Percentiles rank a stretch among this genome's conserved stretches.
These are phyloP conservation scores for Allantophomopsis cytisporea DNA, from an alignment of 2,329 filamentous ascomycete species.

Conservation along the genomic window DNA sequence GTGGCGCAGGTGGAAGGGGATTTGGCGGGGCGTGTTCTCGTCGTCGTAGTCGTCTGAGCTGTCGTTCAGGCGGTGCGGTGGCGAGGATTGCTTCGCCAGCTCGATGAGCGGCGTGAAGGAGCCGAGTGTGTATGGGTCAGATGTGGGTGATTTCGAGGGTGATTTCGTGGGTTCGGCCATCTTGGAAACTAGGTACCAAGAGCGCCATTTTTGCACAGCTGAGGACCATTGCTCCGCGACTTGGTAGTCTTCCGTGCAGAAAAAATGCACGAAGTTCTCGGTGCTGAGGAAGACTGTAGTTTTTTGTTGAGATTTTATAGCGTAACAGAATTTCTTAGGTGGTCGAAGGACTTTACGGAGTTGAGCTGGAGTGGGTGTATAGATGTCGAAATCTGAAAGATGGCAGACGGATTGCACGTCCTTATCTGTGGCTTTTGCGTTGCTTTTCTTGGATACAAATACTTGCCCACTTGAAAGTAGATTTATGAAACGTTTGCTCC, in stretches of 20 bases:
- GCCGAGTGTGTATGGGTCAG: constrained; percentile 45
- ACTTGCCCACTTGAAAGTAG: constrained; percentile 63
- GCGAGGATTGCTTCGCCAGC: constrained; percentile 35
- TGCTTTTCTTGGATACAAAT: constrained; percentile 53
- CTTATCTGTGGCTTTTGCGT: constrained; percentile 46
- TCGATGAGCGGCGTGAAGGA: constrained; percentile 57
- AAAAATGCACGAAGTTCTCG: constrained; percentile 85
- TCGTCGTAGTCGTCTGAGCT: constrained; percentile 12
- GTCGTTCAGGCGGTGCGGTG: neutral
- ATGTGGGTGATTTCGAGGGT: constrained; percentile 15
- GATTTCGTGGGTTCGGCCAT: constrained; percentile 27
- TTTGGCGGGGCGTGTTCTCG: constrained; percentile 12
- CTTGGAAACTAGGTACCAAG: constrained; percentile 77
- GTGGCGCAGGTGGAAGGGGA: constrained; percentile 17
- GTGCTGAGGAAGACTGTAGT: constrained; percentile 69
- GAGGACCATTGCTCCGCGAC: constrained; percentile 57
- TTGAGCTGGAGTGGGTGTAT: constrained; percentile 58
- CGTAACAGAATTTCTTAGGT: constrained; percentile 75
- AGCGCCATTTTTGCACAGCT: constrained; percentile 69
- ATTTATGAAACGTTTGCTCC: constrained; percentile 75
- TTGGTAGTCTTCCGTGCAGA: constrained; percentile 61
- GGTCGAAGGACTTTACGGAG: constrained; percentile 60
- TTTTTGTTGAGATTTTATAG: constrained; percentile 86
- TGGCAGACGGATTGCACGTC: constrained; percentile 64
- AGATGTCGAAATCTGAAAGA: constrained; percentile 86